Conservation (phyloP, 768 basidiomycete genomes). For the Ramaria rubella region DNA sequence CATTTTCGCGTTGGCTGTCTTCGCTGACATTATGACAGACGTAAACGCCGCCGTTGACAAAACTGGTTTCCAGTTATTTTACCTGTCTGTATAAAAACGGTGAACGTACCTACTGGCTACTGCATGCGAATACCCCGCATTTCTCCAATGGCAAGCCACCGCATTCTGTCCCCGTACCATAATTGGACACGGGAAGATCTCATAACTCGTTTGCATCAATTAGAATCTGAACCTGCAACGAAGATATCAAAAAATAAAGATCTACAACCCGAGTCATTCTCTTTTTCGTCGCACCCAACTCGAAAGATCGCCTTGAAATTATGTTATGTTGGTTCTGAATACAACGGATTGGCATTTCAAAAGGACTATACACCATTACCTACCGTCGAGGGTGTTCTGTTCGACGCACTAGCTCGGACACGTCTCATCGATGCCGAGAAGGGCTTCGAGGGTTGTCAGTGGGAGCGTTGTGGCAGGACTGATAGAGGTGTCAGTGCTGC, state of each 20-base stretch:
- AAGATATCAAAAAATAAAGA: background rate
- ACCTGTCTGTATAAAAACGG: too few species aligned
- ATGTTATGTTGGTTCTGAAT: slow-evolving; percentile 88
- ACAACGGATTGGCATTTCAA: slow-evolving; percentile 86
- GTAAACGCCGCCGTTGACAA: too few species aligned
- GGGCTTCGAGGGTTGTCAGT: slow-evolving; percentile 82
- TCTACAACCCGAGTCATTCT: slow-evolving; percentile 38
- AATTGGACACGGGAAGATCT: slow-evolving; percentile 63
- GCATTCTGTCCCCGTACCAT: slow-evolving; percentile 34
- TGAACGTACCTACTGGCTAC: too few species aligned
- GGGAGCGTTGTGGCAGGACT: slow-evolving; percentile 88
- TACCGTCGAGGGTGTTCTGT: slow-evolving; percentile 86
- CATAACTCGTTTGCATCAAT: slow-evolving; percentile 51
- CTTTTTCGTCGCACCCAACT: slow-evolving; percentile 60
- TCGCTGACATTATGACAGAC: too few species aligned
- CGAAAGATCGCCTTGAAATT: slow-evolving; percentile 94
- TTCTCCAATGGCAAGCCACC: background rate
- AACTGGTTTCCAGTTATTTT: too few species aligned
- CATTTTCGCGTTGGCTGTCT: too few species aligned
- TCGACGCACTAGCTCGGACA: slow-evolving; percentile 70
- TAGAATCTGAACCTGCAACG: slow-evolving; percentile 37
- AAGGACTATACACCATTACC: slow-evolving; percentile 61
- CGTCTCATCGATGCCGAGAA: slow-evolving; percentile 66
- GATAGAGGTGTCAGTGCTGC: slow-evolving; percentile 93
- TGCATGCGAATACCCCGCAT: slow-evolving; percentile 1